These are phyloP conservation scores for Jaltomata sinuosa DNA, from an alignment of 257 asterid species.

Conservation along the genomic window DNA sequence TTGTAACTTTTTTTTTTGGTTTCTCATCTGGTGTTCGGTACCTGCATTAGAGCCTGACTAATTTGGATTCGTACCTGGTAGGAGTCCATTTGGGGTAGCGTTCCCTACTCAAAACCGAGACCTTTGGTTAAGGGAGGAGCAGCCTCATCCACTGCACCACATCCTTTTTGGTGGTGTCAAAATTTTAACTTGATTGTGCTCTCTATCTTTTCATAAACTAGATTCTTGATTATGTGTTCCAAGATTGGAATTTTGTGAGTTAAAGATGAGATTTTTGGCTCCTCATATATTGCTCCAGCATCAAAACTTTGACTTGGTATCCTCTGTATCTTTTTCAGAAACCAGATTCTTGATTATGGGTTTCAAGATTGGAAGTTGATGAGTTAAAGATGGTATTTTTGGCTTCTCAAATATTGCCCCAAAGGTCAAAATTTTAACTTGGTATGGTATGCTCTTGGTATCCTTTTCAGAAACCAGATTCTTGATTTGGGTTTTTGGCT, in stretches of 20 bases:
- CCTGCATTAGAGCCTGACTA: too few species aligned
- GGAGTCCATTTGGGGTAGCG: too few species aligned
- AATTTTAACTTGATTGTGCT: too few species aligned
- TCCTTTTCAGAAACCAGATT: neutral
- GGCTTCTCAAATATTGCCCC: neutral
- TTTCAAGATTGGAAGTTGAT: neutral
- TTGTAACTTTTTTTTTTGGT: too few species aligned
- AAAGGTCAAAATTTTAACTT: neutral
- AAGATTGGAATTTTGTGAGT: neutral
- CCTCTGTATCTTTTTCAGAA: neutral
- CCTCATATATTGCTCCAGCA: neutral
- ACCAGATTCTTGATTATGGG: neutral
- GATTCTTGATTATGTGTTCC: neutral
- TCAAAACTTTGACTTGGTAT: neutral
- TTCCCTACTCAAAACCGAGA: too few species aligned
- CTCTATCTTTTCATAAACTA: neutral
- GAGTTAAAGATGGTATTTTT: neutral
- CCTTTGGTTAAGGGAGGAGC: too few species aligned
- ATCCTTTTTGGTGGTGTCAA: too few species aligned
- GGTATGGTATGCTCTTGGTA: neutral
- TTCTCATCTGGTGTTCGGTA: too few species aligned
- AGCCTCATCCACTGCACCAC: too few species aligned
- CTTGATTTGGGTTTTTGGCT: neutral
- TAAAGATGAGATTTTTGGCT: neutral
- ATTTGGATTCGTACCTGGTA: too few species aligned